Evolutionary conservation across 768 basidiomycete genomes (phyloP).

Genomic region (Lactarius pseudohatsudake): DNA sequence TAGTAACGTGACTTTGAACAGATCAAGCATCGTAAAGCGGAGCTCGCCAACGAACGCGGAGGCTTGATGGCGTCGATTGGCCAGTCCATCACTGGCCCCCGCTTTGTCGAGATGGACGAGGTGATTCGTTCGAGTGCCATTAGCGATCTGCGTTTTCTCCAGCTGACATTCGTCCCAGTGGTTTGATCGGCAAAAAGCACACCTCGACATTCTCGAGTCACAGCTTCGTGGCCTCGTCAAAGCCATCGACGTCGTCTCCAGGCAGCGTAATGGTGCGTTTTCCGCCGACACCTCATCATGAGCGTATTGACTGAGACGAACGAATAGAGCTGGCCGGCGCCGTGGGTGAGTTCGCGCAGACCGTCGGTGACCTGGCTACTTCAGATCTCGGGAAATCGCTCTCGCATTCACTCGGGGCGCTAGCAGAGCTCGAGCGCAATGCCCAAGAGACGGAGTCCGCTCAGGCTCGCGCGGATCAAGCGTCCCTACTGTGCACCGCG

Average conservation of each 20-base stretch:
- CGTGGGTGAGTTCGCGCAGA: conserved; percentile 78
- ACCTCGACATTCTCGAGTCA: conserved; percentile 86
- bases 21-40: conserved; percentile 88
- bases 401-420: conserved; percentile 61
- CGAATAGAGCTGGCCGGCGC: conserved; percentile 62
- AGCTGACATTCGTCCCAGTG: conserved; percentile 51
- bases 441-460: conserved; percentile 70
- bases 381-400: conserved; percentile 78
- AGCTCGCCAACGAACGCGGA: conserved; percentile 72
- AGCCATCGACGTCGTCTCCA: conserved; percentile 82
- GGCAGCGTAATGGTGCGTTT: conserved; percentile 65
- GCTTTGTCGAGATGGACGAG: conserved; percentile 89
- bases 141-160: not conserved
- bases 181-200: conserved; percentile 86
- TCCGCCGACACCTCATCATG: not conserved
- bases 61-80: conserved; percentile 85
- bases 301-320: not conserved
- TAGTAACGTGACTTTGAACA: conserved; percentile 34
- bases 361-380: conserved; percentile 64
- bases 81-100: conserved; percentile 71
- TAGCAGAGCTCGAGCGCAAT: conserved; percentile 73
- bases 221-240: conserved; percentile 86
- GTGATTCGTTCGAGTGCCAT: conserved; percentile 38
- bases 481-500: conserved; percentile 76
- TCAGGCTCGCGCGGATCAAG: conserved; percentile 81